Percentiles rank a stretch among this genome's conserved stretches.
Conservation (phyloP, 768 basidiomycete genomes). For the Pisolithus tinctorius region DNA sequence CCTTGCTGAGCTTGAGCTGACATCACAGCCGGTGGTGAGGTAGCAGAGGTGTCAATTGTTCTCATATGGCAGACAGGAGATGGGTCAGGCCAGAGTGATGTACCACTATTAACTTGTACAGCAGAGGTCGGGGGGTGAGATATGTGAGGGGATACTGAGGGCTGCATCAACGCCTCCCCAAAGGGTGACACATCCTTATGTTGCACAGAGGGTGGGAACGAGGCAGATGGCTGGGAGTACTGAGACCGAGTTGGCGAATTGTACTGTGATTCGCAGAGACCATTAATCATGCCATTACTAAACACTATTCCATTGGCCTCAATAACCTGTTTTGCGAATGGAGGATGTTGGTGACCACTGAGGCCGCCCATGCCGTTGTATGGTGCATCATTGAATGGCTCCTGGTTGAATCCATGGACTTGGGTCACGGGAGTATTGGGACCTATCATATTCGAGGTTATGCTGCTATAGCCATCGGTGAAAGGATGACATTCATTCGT, state of each 20-base stretch:
- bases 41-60: slow-evolving; percentile 14
- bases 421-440: slow-evolving; percentile 15
- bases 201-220: slow-evolving; percentile 16
- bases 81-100: slow-evolving; percentile 19
- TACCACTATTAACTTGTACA: slow-evolving; percentile 12
- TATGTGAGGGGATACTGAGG: slow-evolving; percentile 10
- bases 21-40: slow-evolving; percentile 14
- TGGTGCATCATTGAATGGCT: slow-evolving; percentile 18
- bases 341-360: slow-evolving; percentile 15
- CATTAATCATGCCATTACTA: slow-evolving; percentile 9
- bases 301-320: slow-evolving; percentile 22
- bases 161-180: slow-evolving; percentile 14
- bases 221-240: slow-evolving; percentile 15
- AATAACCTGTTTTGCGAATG: slow-evolving; percentile 14
- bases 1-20: slow-evolving; percentile 21
- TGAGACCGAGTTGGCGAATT: slow-evolving; percentile 5
- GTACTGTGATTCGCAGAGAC: slow-evolving; percentile 16
- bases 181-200: slow-evolving; percentile 17
- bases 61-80: slow-evolving; percentile 2
- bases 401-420: slow-evolving; percentile 20
- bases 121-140: slow-evolving; percentile 17
- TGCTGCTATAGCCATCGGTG: slow-evolving; percentile 21
- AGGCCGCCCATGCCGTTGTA: slow-evolving; percentile 19
- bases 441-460: too few species aligned
- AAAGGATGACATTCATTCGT: slow-evolving; percentile 18